phyloP scores from a whole-genome alignment of 2,329 filamentous ascomycete genomes.

The Chaetothyriales sp. region DNA sequence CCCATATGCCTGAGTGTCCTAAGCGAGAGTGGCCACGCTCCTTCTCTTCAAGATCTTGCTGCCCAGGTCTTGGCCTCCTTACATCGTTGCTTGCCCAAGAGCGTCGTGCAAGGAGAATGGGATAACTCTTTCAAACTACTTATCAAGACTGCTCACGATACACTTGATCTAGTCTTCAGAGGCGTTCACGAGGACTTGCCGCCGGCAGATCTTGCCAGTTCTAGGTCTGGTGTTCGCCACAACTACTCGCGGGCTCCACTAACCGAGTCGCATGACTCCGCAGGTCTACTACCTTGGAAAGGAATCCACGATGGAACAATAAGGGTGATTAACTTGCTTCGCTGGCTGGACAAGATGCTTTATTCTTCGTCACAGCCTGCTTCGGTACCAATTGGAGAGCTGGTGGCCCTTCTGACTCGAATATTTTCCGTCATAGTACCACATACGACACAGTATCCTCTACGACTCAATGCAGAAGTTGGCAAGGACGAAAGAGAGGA shows the following conservation, averaged over 20 bases:
- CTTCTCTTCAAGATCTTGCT: conserved; percentile 43
- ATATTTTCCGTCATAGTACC: conserved; percentile 52
- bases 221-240: conserved; percentile 23
- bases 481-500: conserved; percentile 69
- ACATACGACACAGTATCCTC: conserved; percentile 21
- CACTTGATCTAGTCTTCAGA: conserved; percentile 64
- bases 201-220: conserved; percentile 39
- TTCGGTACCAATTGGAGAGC: conserved; percentile 49
- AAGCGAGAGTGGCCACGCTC: conserved; percentile 41
- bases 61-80: conserved; percentile 56
- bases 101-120: conserved; percentile 67
- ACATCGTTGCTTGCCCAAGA: conserved; percentile 69
- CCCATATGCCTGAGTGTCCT: conserved; percentile 47
- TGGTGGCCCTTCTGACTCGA: conserved; percentile 57
- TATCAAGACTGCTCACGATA: conserved; percentile 52
- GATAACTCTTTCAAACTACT: conserved; percentile 48
- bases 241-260: conserved; percentile 25
- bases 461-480: conserved; percentile 39
- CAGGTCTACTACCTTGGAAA: conserved; percentile 53
- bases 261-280: conserved; percentile 27
- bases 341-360: conserved; percentile 51
- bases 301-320: conserved; percentile 63
- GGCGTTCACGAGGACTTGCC: conserved; percentile 73
- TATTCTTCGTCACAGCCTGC: conserved; percentile 52
- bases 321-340: conserved; percentile 53